phyloP scores from a whole-genome alignment of 2,329 filamentous ascomycete species.

The Blumeria hordei region DNA sequence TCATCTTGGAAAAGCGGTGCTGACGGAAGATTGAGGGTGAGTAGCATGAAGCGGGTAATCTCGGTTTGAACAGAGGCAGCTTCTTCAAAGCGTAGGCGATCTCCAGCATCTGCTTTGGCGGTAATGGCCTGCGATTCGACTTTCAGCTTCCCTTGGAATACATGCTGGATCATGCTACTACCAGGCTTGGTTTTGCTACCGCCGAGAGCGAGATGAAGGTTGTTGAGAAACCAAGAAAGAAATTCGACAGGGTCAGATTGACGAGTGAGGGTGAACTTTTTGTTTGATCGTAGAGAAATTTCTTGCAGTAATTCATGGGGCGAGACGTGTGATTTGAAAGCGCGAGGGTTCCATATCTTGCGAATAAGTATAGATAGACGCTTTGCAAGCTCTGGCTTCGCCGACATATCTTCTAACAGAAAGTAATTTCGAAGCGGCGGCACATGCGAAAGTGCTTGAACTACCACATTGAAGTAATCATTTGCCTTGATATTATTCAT shows the following conservation, averaged over 20 bases:
- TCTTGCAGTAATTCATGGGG: conserved; percentile 94
- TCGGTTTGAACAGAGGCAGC: conserved; percentile 59
- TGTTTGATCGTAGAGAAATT: conserved; percentile 69
- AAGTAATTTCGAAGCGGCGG: conserved; percentile 75
- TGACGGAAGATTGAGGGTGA: conserved; percentile 78
- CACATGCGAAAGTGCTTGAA: conserved; percentile 80
- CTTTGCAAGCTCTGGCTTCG: conserved; percentile 58
- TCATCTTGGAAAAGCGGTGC: conserved; percentile 93
- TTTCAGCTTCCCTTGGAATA: conserved; percentile 81
- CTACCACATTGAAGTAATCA: conserved; percentile 90
- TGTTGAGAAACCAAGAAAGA: conserved; percentile 91
- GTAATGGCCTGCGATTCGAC: conserved; percentile 89
- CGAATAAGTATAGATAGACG: conserved; percentile 74
- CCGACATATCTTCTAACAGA: conserved; percentile 59
- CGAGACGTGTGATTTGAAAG: conserved; percentile 91
- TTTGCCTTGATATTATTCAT: conserved; percentile 99
- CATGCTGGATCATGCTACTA: conserved; percentile 67
- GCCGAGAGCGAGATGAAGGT: conserved; percentile 74
- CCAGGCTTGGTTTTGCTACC: conserved; percentile 71
- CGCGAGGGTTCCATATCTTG: conserved; percentile 94
- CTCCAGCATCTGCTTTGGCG: conserved; percentile 64
- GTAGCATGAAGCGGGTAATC: conserved; percentile 59
- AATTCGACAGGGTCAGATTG: conserved; percentile 96
- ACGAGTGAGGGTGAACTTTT: conserved; percentile 70
- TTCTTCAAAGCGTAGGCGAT: conserved; percentile 81